Conservation (phyloP, 148 eudicot genomes). For the Amaranthus cruentus region DNA sequence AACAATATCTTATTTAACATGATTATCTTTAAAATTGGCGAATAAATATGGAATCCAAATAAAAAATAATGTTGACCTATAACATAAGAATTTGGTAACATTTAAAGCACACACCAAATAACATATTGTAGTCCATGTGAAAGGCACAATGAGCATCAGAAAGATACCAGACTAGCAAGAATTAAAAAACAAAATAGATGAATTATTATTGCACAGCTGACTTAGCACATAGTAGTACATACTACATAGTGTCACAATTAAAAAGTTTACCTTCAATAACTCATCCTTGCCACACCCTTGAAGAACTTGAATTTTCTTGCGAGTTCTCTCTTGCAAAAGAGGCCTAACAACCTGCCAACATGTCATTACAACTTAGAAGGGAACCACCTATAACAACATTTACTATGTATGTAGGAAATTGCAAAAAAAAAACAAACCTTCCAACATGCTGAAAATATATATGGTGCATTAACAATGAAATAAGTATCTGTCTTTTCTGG, state of each 20-base stretch:
- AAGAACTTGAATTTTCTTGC: conserved; percentile 91
- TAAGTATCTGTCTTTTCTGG: conserved; percentile 98
- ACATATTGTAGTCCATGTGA: not conserved
- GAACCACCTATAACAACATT: conserved; percentile 1
- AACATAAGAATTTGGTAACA: not conserved
- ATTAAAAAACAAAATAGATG: not conserved
- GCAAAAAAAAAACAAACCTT: conserved; percentile 53
- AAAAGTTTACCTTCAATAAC: conserved; percentile 59
- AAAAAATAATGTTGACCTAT: not conserved
- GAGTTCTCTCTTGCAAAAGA: conserved; percentile 91
- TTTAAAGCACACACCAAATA: not conserved
- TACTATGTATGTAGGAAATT: not conserved
- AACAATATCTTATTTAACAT: not conserved
- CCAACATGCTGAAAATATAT: conserved; percentile 99
- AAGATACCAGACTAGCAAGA: not conserved
- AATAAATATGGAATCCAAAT: not conserved
- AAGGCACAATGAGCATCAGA: not conserved
- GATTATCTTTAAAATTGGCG: too few relatives aligned
- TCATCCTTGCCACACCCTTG: conserved; percentile 86
- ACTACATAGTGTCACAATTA: not conserved
- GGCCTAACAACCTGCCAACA: conserved; percentile 81
- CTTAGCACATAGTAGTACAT: not conserved
- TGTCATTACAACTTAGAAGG: not conserved
- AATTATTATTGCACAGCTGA: not conserved
- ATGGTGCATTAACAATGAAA: conserved; percentile 91